phyloP scores from a whole-genome alignment of 2,329 filamentous ascomycete genomes.

The Alternaria ethzedia region DNA sequence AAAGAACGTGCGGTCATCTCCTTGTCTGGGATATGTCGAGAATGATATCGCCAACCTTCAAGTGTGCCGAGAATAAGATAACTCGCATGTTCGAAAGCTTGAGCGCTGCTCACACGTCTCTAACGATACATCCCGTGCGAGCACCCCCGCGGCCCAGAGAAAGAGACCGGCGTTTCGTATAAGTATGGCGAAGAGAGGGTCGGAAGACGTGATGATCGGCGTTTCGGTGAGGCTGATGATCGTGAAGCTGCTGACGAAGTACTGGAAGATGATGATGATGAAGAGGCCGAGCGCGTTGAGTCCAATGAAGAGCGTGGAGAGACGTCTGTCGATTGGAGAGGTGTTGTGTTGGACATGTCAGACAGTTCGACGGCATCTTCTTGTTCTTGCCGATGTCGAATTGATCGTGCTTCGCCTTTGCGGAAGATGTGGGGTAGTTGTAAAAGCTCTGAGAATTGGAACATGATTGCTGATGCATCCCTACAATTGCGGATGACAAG shows the following conservation, averaged over 20 bases:
- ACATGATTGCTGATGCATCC: conserved; percentile 1
- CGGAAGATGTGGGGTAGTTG: neutral
- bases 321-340: conserved; percentile 47
- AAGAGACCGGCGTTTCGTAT: conserved; percentile 42
- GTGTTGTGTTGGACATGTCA: conserved; percentile 24
- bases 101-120: neutral
- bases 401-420: neutral
- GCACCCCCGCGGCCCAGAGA: conserved; percentile 38
- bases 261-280: neutral
- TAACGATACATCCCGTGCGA: conserved; percentile 37
- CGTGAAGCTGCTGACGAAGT: conserved; percentile 12
- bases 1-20: no score
- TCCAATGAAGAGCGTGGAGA: conserved; percentile 52
- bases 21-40: no score
- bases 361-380: conserved; percentile 16
- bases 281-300: conserved; percentile 42
- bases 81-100: conserved; percentile 24
- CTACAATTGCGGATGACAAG: neutral
- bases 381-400: neutral
- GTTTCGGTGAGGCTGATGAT: conserved; percentile 17
- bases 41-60: no score
- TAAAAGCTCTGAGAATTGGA: neutral
- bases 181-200: conserved; percentile 38
- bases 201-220: conserved; percentile 41
- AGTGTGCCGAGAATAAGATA: no score